Percentiles rank a stretch among this genome's conserved stretches.
Conservation (phyloP, 305 asterid species). For the Plantago coronopus region DNA sequence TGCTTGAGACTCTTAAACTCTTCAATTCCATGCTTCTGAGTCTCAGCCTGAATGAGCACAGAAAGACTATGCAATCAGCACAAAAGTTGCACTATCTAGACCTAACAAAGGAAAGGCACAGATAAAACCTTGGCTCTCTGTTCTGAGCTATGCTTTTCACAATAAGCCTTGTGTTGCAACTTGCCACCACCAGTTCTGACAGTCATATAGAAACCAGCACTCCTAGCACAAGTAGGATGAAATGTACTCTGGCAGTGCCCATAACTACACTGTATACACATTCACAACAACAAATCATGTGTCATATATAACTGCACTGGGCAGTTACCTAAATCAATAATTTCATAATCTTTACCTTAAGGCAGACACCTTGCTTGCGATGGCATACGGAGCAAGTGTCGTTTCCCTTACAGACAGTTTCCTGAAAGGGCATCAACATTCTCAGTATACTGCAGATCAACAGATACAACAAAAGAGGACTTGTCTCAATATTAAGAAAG, state of each 20-base stretch:
- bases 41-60: conserved; percentile 55
- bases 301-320: conserved; percentile 4
- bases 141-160: conserved; percentile 87
- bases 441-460: conserved; percentile 6
- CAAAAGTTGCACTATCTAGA: conserved; percentile 5
- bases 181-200: conserved; percentile 73
- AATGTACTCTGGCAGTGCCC: conserved; percentile 93
- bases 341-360: conserved; percentile 53
- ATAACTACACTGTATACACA: conserved; percentile 71
- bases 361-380: conserved; percentile 85
- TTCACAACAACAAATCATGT: conserved; percentile 22
- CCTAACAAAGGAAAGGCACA: conserved; percentile 12
- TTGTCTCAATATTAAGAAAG: conserved; percentile 3
- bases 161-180: conserved; percentile 91
- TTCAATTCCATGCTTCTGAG: conserved; percentile 70
- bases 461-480: conserved; percentile 2
- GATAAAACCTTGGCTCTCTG: conserved; percentile 78
- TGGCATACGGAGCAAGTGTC: conserved; percentile 70
- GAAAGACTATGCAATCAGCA: conserved; percentile 20
- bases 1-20: conserved; percentile 86
- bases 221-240: conserved; percentile 97
- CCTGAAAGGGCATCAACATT: conserved; percentile 43
- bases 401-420: conserved; percentile 50
- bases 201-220: conserved; percentile 87
- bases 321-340: conserved; percentile 10